Conservation (phyloP, 805 yeast species). For the Candida bentonensis region DNA sequence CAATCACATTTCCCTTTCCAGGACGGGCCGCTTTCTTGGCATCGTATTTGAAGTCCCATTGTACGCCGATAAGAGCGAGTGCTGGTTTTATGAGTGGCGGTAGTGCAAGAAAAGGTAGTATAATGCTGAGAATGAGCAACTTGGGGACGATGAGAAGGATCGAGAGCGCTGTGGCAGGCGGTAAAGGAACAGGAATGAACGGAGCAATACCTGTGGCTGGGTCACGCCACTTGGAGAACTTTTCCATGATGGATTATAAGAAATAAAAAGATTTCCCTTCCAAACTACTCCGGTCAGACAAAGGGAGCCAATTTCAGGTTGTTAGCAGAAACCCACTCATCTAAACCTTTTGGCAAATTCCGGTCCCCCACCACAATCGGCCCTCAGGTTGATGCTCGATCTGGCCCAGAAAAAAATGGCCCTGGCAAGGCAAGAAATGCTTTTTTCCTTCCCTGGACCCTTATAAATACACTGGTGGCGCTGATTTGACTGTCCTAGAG, state of each 20-base stretch:
- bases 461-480: too few species aligned
- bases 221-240: conserved; percentile 73
- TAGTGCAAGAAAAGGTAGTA: background rate
- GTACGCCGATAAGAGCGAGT: conserved; percentile 16
- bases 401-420: too few species aligned
- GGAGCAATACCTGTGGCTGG: conserved; percentile 88
- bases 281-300: too few species aligned
- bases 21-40: conserved; percentile 29
- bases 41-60: conserved; percentile 31
- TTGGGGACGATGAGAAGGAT: background rate
- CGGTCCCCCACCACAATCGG: too few species aligned
- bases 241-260: conserved; percentile 43
- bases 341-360: too few species aligned
- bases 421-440: too few species aligned
- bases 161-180: background rate
- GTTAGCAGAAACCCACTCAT: too few species aligned
- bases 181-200: conserved; percentile 22
- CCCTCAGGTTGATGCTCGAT: too few species aligned
- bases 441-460: too few species aligned
- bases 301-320: too few species aligned
- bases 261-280: too few species aligned
- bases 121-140: background rate
- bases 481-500: too few species aligned
- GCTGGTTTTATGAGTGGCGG: background rate
- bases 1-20: conserved; percentile 31